Conservation (phyloP, 306 rosid genomes). For the Lotus japonicus region DNA sequence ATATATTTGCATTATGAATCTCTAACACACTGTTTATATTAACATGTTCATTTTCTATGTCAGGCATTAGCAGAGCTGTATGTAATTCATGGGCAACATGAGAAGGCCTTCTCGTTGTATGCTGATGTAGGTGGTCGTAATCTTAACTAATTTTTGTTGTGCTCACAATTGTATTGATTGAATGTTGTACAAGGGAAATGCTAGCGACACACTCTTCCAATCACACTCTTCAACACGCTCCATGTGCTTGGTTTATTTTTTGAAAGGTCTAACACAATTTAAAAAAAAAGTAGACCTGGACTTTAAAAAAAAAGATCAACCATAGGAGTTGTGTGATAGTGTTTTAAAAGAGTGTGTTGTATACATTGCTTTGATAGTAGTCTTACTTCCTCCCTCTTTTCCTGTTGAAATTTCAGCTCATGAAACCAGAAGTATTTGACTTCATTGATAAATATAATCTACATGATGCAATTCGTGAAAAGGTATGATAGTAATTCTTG, state of each 20-base stretch:
- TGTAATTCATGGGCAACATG: slow-evolving; percentile 66
- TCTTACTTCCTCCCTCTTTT: background rate
- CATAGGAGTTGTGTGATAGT: too few relatives aligned
- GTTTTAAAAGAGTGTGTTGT: too few relatives aligned
- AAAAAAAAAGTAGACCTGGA: too few relatives aligned
- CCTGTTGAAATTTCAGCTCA: slow-evolving; percentile 45
- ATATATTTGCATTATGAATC: background rate
- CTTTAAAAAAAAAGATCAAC: too few relatives aligned
- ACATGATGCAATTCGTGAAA: slow-evolving; percentile 61
- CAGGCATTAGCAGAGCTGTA: slow-evolving; percentile 80
- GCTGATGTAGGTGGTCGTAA: slow-evolving; percentile 69
- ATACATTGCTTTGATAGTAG: background rate
- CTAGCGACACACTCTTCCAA: too few relatives aligned
- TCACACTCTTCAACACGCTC: too few relatives aligned
- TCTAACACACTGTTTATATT: background rate
- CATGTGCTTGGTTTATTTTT: too few relatives aligned
- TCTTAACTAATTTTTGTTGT: slow-evolving; percentile 10
- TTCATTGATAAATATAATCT: slow-evolving; percentile 75
- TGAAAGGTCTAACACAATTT: too few relatives aligned
- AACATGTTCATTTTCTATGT: slow-evolving; percentile 9
- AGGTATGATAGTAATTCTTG: slow-evolving; percentile 41
- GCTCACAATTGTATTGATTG: background rate
- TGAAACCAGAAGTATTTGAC: slow-evolving; percentile 70
- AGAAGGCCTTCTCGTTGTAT: slow-evolving; percentile 69
- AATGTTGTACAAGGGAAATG: too few relatives aligned